Percentiles rank a stretch among this genome's conserved stretches.
Evolutionary conservation across 192 early-diverging fungal genomes (phyloP).

Genomic region (Bifiguratus adelaidae): DNA sequence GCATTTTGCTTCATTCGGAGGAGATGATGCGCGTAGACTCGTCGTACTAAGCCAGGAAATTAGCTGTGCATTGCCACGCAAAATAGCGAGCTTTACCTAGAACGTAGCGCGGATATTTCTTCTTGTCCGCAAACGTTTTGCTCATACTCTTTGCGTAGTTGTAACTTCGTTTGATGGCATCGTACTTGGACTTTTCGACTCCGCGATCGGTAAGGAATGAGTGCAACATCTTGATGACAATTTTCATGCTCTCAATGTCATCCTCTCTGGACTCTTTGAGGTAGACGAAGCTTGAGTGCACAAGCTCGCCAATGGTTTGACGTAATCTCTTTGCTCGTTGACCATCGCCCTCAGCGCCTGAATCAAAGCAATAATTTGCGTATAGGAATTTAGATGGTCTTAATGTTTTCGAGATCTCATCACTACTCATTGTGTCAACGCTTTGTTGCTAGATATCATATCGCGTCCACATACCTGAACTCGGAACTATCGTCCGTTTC

Average conservation of each 20-base stretch:
- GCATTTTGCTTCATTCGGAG: constrained; percentile 45
- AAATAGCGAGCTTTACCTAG: constrained; percentile 12
- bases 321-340: constrained; percentile 36
- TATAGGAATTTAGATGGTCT: constrained; percentile 26
- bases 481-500: too few relatives aligned
- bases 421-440: constrained; percentile 11
- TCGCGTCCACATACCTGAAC: constrained; percentile 1
- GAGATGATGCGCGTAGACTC: constrained; percentile 39
- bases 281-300: constrained; percentile 37
- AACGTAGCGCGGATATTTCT: constrained; percentile 39
- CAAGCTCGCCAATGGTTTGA: constrained; percentile 30
- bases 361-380: constrained; percentile 61
- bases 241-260: constrained; percentile 68
- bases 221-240: constrained; percentile 40
- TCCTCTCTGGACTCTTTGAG: constrained; percentile 49
- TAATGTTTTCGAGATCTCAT: constrained; percentile 23
- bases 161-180: constrained; percentile 38
- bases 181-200: constrained; percentile 30
- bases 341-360: constrained; percentile 35
- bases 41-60: constrained; percentile 21
- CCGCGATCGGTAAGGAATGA: constrained; percentile 43
- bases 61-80: background rate
- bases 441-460: constrained; percentile 2
- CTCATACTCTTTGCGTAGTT: constrained; percentile 34
- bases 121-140: constrained; percentile 29